Conservation (phyloP, 2,329 filamentous ascomycete genomes). For the Hypoxylon rubiginosum region DNA sequence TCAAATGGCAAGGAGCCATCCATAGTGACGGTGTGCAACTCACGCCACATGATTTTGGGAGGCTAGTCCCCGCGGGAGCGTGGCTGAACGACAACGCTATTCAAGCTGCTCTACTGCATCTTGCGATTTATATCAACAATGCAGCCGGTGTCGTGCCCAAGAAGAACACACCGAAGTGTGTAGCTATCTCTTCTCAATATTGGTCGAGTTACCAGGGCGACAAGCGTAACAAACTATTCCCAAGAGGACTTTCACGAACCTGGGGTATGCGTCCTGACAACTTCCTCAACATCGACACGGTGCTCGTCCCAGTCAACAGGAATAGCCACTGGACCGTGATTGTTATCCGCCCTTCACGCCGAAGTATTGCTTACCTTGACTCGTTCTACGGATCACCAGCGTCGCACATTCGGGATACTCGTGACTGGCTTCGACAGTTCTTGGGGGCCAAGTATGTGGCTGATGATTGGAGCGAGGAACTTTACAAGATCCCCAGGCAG, state of each 20-base stretch:
- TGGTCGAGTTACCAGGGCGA: slow-evolving; percentile 68
- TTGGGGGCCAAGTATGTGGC: slow-evolving; percentile 66
- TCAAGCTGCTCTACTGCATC: slow-evolving; percentile 73
- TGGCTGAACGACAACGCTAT: slow-evolving; percentile 87
- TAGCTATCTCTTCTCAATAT: slow-evolving; percentile 76
- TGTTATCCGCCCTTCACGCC: slow-evolving; percentile 72
- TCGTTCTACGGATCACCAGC: slow-evolving; percentile 66
- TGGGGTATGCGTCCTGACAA: slow-evolving; percentile 70
- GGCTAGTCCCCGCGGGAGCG: slow-evolving; percentile 65
- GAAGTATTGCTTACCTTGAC: slow-evolving; percentile 77
- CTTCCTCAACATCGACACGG: slow-evolving; percentile 73
- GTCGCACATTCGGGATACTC: slow-evolving; percentile 58
- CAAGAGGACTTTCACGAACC: slow-evolving; percentile 54
- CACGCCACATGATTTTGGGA: slow-evolving; percentile 71
- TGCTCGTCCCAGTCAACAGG: slow-evolving; percentile 78
- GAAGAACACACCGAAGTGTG: slow-evolving; percentile 68
- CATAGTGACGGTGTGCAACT: slow-evolving; percentile 65
- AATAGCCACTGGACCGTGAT: slow-evolving; percentile 79
- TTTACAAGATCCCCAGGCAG: slow-evolving; percentile 68
- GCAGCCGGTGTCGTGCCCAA: slow-evolving; percentile 65
- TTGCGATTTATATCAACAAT: slow-evolving; percentile 71
- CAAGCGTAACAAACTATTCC: slow-evolving; percentile 65
- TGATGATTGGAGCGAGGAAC: slow-evolving; percentile 70
- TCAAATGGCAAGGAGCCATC: slow-evolving; percentile 44
- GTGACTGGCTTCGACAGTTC: slow-evolving; percentile 70